phyloP scores from a whole-genome alignment of 768 basidiomycete genomes.

The Agaricus subrufescens region DNA sequence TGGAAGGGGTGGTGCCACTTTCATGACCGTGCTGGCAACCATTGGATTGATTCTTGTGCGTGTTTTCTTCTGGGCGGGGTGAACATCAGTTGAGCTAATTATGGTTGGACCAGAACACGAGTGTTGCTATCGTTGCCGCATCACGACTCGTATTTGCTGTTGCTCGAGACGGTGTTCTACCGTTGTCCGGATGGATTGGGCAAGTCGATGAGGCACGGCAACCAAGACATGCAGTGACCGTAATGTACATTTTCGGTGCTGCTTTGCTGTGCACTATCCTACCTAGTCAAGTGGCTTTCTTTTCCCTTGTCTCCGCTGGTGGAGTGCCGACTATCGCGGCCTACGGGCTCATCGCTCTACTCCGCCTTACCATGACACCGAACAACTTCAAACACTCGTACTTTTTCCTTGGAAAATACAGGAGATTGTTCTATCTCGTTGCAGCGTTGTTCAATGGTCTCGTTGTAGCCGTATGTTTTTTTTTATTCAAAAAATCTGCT shows the following conservation, averaged over 20 bases:
- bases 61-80: conserved; percentile 2
- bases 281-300: conserved; percentile 89
- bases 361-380: conserved; percentile 77
- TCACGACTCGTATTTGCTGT: conserved; percentile 89
- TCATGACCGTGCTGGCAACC: conserved; percentile 85
- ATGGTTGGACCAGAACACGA: conserved; percentile 59
- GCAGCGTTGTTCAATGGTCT: conserved; percentile 70
- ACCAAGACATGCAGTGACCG: conserved; percentile 80
- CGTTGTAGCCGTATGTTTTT: conserved; percentile 59
- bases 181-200: conserved; percentile 80
- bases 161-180: conserved; percentile 90
- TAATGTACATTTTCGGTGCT: conserved; percentile 79
- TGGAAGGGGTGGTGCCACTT: conserved; percentile 71
- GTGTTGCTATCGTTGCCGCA: conserved; percentile 82
- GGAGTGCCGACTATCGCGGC: conserved; percentile 85
- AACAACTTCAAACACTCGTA: conserved; percentile 67
- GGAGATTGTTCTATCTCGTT: conserved; percentile 63
- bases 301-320: conserved; percentile 83
- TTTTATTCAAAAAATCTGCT: conserved; percentile 5
- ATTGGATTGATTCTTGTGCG: conserved; percentile 81
- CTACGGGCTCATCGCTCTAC: conserved; percentile 75
- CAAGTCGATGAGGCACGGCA: conserved; percentile 66
- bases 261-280: conserved; percentile 80
- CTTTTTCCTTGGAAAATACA: conserved; percentile 66
- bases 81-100: background rate